phyloP scores from a whole-genome alignment of 2,329 filamentous ascomycete genomes.

The Fusarium fracticaudum region DNA sequence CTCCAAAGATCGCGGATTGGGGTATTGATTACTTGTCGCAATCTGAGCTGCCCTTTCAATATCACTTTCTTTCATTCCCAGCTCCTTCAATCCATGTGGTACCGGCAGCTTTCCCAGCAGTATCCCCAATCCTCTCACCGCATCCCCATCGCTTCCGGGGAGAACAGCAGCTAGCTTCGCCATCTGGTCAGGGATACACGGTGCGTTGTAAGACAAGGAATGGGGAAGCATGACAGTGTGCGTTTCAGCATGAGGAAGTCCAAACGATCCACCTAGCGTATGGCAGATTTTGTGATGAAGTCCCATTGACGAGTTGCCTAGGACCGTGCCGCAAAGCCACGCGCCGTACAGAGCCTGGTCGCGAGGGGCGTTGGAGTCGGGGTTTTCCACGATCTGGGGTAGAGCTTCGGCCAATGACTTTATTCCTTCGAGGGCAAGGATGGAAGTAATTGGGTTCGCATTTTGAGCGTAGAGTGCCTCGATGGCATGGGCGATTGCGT shows the following conservation, averaged over 20 bases:
- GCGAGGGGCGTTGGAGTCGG: rapidly evolving
- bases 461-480: background rate
- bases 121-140: rapidly evolving
- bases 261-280: background rate
- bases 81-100: rapidly evolving
- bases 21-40: background rate
- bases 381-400: background rate
- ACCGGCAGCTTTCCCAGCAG: rapidly evolving
- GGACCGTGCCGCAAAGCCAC: background rate
- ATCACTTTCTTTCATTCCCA: background rate
- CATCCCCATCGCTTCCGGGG: background rate
- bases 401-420: background rate
- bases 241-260: background rate
- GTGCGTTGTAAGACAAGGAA: background rate
- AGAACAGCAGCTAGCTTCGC: background rate
- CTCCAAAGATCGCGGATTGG: background rate
- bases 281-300: background rate
- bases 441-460: background rate
- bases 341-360: background rate
- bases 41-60: background rate
- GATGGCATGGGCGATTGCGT: background rate
- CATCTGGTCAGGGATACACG: background rate
- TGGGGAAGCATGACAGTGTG: background rate
- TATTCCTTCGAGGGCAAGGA: rapidly evolving
- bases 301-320: background rate